A percentile compares a stretch with the other conserved stretches of the same genome.
These are phyloP conservation scores for Cyphellophora europaea DNA, from an alignment of 2,329 filamentous ascomycete species.

Conservation along the genomic window DNA sequence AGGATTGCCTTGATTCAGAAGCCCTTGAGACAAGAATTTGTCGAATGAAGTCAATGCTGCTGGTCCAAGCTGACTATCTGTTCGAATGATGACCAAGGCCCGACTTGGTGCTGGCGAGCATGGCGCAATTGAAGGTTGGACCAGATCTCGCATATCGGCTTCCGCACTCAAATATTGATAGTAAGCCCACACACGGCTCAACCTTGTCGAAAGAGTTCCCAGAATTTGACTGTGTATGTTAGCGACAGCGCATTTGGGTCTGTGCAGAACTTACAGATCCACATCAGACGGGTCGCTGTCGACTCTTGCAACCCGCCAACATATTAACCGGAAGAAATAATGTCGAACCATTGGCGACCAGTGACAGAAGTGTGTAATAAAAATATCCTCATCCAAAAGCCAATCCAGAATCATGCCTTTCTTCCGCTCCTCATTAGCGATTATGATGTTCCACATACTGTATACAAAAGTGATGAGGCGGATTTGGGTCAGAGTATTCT, in stretches of 20 bases:
- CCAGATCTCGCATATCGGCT: slow-evolving; percentile 47
- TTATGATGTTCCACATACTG: slow-evolving; percentile 66
- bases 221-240: slow-evolving; percentile 53
- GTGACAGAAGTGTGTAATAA: slow-evolving; percentile 77
- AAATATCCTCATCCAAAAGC: slow-evolving; percentile 63
- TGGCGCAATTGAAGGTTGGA: slow-evolving; percentile 66
- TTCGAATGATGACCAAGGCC: slow-evolving; percentile 79
- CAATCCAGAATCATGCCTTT: slow-evolving; percentile 62
- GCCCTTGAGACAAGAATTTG: slow-evolving; percentile 39
- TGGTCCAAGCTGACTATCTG: slow-evolving; percentile 53
- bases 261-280: slow-evolving; percentile 52
- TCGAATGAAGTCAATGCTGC: slow-evolving; percentile 56
- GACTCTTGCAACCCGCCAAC: slow-evolving; percentile 78
- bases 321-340: slow-evolving; percentile 83
- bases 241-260: slow-evolving; percentile 5
- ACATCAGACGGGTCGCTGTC: slow-evolving; percentile 55
- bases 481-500: slow-evolving; percentile 85
- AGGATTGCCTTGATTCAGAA: slow-evolving; percentile 21
- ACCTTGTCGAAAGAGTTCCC: slow-evolving; percentile 53
- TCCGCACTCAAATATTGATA: slow-evolving; percentile 66
- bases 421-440: slow-evolving; percentile 58
- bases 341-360: slow-evolving; percentile 94
- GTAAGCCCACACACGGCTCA: slow-evolving; percentile 68
- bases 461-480: slow-evolving; percentile 75
- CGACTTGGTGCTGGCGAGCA: slow-evolving; percentile 77